Evolutionary conservation across 495 filamentous ascomycete species (phyloP).

Genomic region (Bacidia rubella): DNA sequence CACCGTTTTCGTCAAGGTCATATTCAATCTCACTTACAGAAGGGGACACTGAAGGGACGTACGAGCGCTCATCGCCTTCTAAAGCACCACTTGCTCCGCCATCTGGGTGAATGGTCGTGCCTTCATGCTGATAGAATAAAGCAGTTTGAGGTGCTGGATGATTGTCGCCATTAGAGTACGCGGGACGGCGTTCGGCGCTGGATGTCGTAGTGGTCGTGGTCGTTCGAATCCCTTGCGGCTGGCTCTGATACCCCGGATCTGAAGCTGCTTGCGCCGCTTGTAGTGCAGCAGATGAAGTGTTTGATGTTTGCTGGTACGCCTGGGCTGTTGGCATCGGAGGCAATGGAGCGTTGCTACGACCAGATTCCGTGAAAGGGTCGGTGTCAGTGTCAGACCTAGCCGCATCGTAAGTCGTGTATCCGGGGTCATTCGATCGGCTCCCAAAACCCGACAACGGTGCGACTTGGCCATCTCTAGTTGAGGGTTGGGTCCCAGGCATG

Average conservation of each 20-base stretch:
- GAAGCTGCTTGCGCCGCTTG: conserved; percentile 16
- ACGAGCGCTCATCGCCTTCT: conserved; percentile 37
- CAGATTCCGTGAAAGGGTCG: conserved; percentile 43
- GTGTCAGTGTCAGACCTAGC: conserved; percentile 36
- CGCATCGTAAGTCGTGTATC: conserved; percentile 31
- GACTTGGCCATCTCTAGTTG: conserved; percentile 31
- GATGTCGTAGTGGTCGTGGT: conserved; percentile 19
- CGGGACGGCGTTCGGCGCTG: conserved; percentile 17
- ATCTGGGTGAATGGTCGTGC: conserved; percentile 25
- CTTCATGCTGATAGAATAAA: conserved; percentile 35
- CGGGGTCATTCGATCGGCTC: conserved; percentile 19
- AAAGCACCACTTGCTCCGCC: conserved; percentile 20
- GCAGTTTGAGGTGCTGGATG: background rate
- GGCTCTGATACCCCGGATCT: background rate
- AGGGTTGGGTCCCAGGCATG: conserved; percentile 21
- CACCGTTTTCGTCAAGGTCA: conserved; percentile 30
- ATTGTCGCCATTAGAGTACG: background rate
- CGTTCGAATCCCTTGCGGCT: conserved; percentile 4
- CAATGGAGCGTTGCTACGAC: conserved; percentile 20
- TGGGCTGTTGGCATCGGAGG: conserved; percentile 9
- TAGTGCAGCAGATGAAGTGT: conserved; percentile 13
- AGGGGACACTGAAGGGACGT: conserved; percentile 36
- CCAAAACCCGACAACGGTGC: conserved; percentile 19
- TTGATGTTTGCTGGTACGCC: conserved; percentile 16
- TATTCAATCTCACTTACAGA: conserved; percentile 47